Conservation (phyloP, 2,329 filamentous ascomycete genomes). For the Epichloe hybrida region DNA sequence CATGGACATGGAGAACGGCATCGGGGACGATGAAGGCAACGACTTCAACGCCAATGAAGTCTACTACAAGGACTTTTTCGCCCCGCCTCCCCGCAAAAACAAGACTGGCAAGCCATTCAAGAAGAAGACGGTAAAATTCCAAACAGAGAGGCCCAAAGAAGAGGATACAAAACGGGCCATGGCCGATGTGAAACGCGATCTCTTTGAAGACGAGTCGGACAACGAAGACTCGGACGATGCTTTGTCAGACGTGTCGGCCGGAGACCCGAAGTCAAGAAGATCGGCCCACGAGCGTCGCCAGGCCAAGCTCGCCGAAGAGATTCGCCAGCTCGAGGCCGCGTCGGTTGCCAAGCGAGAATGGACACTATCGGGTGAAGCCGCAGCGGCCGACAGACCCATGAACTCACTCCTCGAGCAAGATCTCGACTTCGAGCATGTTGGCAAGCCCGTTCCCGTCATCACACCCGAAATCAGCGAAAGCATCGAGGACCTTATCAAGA, state of each 20-base stretch:
- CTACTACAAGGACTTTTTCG: conserved; percentile 89
- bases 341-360: conserved; percentile 85
- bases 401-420: conserved; percentile 93
- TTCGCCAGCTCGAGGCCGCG: conserved; percentile 76
- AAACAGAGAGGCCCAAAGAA: conserved; percentile 36
- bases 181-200: conserved; percentile 71
- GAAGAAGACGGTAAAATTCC: conserved; percentile 26
- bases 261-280: conserved; percentile 56
- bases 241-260: conserved; percentile 51
- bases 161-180: conserved; percentile 71
- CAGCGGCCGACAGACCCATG: conserved; percentile 64
- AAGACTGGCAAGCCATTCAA: conserved; percentile 29
- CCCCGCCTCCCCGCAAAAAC: conserved; percentile 64
- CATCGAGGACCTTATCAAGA: conserved; percentile 89
- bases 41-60: conserved; percentile 72
- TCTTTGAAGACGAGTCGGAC: conserved; percentile 71
- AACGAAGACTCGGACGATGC: conserved; percentile 50
- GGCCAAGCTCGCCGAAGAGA: conserved; percentile 77
- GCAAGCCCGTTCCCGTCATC: conserved; percentile 89
- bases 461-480: conserved; percentile 81
- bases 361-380: conserved; percentile 80
- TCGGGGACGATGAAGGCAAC: conserved; percentile 41
- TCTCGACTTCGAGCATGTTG: conserved; percentile 86
- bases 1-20: conserved; percentile 29
- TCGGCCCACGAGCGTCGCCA: conserved; percentile 81